phyloP scores from a whole-genome alignment of 768 basidiomycete genomes.

The Saitozyma sp. region DNA sequence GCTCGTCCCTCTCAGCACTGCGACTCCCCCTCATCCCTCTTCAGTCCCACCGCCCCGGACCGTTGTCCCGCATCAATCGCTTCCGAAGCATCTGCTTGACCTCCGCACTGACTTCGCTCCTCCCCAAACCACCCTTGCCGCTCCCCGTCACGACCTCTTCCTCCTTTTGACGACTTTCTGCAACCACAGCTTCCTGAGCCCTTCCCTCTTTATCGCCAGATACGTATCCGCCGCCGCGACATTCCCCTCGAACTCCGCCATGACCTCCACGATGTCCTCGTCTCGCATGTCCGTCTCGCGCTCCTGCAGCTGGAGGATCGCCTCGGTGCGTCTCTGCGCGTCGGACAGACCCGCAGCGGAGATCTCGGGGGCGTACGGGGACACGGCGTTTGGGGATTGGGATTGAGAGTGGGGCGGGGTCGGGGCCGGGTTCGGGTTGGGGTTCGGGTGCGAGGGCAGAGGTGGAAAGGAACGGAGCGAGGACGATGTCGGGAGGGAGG shows the following conservation, averaged over 20 bases:
- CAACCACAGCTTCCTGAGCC: slow-evolving; percentile 30
- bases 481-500: background rate
- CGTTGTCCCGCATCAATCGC: too few species aligned
- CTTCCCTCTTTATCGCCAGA: slow-evolving; percentile 30
- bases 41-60: too few species aligned
- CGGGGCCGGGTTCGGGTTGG: too few species aligned
- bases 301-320: slow-evolving; percentile 25
- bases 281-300: slow-evolving; percentile 25
- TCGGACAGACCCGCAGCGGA: slow-evolving; percentile 15
- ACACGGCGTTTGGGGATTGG: too few species aligned
- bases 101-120: too few species aligned
- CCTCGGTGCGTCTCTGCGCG: slow-evolving; percentile 33
- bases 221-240: slow-evolving; percentile 34
- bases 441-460: background rate
- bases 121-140: too few species aligned
- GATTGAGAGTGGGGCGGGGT: too few species aligned
- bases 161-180: slow-evolving; percentile 22
- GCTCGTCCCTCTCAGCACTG: too few species aligned
- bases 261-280: slow-evolving; percentile 38
- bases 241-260: slow-evolving; percentile 36
- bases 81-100: too few species aligned
- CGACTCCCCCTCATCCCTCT: too few species aligned
- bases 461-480: background rate
- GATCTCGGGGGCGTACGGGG: too few species aligned
- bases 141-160: slow-evolving; percentile 1